Conservation (phyloP, 208 protist genomes). For the Leishmania arabica region DNA sequence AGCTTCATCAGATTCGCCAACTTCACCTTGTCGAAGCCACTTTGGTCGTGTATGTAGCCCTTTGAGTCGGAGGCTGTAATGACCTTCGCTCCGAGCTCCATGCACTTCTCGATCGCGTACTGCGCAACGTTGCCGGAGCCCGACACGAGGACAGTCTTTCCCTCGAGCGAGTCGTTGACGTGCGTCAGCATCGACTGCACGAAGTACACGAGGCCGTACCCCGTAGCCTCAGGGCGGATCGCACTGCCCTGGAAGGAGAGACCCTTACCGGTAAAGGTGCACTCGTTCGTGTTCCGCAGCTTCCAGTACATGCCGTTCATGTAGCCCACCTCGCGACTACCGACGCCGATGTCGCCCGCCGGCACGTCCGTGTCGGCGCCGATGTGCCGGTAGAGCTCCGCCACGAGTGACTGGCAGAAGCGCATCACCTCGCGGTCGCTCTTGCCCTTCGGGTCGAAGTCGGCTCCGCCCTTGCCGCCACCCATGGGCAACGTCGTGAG, state of each 20-base stretch:
- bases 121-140: slow-evolving; percentile 94
- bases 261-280: slow-evolving; percentile 93
- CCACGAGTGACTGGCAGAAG: slow-evolving; percentile 94
- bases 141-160: slow-evolving; percentile 81
- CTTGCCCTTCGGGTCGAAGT: slow-evolving; percentile 95
- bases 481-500: slow-evolving; percentile 94
- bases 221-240: slow-evolving; percentile 95
- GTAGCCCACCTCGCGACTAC: slow-evolving; percentile 91
- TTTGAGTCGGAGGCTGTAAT: slow-evolving; percentile 86
- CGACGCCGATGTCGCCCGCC: slow-evolving; percentile 96
- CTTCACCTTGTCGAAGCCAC: slow-evolving; percentile 86
- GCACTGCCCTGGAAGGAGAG: slow-evolving; percentile 87
- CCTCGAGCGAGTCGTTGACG: slow-evolving; percentile 52
- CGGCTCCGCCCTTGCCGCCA: slow-evolving; percentile 93
- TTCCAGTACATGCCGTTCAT: slow-evolving; percentile 93
- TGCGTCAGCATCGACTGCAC: slow-evolving; percentile 75
- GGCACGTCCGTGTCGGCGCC: slow-evolving; percentile 93
- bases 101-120: slow-evolving; percentile 81
- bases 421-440: slow-evolving; percentile 92
- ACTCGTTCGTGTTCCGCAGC: slow-evolving; percentile 78
- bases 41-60: slow-evolving; percentile 75
- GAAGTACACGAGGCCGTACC: slow-evolving; percentile 95
- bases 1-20: slow-evolving; percentile 67
- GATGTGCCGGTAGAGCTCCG: slow-evolving; percentile 89
- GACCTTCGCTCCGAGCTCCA: slow-evolving; percentile 85